Evolutionary conservation across 139 green algal species (phyloP).

Genomic region (Asterochloris erici): DNA sequence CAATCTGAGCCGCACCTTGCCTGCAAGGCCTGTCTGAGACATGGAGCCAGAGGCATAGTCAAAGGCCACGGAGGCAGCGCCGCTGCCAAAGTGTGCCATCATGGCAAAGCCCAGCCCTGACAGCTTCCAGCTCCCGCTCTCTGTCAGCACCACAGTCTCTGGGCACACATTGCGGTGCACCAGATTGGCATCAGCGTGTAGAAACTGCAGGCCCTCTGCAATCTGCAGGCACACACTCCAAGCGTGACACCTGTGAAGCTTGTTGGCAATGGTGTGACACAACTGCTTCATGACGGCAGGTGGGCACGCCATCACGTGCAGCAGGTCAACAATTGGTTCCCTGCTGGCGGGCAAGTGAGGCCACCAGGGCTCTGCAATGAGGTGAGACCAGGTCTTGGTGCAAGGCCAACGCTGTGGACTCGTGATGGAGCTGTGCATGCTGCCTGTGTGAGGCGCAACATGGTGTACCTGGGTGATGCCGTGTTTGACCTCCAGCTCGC

Average conservation of each 20-base stretch:
- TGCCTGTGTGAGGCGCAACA: background rate
- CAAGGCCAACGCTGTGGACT: too few species aligned
- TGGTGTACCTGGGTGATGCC: constrained; percentile 55
- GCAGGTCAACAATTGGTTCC: too few species aligned
- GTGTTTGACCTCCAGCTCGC: constrained; percentile 77
- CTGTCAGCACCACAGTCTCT: constrained; percentile 34
- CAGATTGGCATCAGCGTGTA: constrained; percentile 69
- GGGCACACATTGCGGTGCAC: constrained; percentile 72
- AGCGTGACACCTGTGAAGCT: too few species aligned
- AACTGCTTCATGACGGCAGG: too few species aligned
- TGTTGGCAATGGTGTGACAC: too few species aligned
- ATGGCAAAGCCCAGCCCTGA: constrained; percentile 55
- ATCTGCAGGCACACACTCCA: constrained; percentile 30
- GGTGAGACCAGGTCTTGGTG: too few species aligned
- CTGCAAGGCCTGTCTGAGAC: constrained; percentile 21
- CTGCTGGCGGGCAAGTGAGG: too few species aligned
- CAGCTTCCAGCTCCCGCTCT: constrained; percentile 72
- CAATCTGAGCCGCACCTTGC: background rate
- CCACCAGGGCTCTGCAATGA: too few species aligned
- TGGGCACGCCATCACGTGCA: too few species aligned
- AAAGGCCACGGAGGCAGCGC: constrained; percentile 4
- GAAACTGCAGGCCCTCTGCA: constrained; percentile 71
- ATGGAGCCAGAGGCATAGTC: constrained; percentile 15
- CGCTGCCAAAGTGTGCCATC: constrained; percentile 13
- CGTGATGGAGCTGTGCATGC: background rate